phyloP scores from a whole-genome alignment of 164 flowering plant species.

The Magnolia officinalis region DNA sequence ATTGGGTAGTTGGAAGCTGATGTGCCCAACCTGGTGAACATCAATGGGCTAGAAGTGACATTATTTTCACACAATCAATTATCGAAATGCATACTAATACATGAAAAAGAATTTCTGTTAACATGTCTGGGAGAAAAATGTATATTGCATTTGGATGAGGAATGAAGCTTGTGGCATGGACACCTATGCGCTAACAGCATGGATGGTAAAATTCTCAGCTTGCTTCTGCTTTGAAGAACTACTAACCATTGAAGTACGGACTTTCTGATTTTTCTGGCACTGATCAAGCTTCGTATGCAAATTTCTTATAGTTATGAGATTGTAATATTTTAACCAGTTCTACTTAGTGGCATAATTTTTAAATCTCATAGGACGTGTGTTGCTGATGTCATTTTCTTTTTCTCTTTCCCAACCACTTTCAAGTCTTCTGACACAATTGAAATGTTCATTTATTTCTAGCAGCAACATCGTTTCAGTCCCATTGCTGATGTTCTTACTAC shows the following conservation, averaged over 20 bases:
- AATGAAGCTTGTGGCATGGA: background rate
- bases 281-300: background rate
- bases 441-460: constrained; percentile 18
- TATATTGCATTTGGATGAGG: background rate
- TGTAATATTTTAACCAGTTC: background rate
- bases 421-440: background rate
- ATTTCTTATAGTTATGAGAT: background rate
- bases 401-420: background rate
- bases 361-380: background rate
- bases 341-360: background rate
- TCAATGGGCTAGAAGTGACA: no score
- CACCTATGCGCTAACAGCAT: background rate
- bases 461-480: constrained; percentile 38
- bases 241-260: background rate
- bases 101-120: background rate
- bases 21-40: no score
- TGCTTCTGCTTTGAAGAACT: background rate
- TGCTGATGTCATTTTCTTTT: background rate
- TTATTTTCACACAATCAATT: no score
- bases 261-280: background rate
- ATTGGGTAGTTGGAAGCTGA: no score
- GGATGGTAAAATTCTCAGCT: background rate
- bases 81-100: no score
- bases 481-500: constrained; percentile 40
- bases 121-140: background rate